Conservation (phyloP, 164 flowering plant genomes). For the Tetracentron sinense region DNA sequence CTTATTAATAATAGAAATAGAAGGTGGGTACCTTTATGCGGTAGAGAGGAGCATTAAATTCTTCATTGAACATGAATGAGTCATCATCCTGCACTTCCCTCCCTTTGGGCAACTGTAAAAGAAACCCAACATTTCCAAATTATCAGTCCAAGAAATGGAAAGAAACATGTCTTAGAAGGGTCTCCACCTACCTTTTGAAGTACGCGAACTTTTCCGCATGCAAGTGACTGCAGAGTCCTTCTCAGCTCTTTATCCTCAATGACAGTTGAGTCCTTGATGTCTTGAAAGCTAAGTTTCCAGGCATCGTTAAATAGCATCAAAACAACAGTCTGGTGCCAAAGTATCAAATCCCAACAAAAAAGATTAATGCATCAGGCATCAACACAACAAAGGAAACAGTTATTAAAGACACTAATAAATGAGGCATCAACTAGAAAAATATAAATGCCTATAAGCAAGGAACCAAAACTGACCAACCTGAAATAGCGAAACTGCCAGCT, state of each 20-base stretch:
- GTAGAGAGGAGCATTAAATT: conserved; percentile 77
- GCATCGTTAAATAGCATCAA: conserved; percentile 86
- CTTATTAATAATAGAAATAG: background rate
- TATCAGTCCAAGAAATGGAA: background rate
- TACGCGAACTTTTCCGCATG: conserved; percentile 87
- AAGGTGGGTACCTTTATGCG: conserved; percentile 68
- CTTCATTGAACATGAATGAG: conserved; percentile 73
- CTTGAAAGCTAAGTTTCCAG: conserved; percentile 73
- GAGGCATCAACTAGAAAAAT: background rate
- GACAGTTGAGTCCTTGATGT: conserved; percentile 73
- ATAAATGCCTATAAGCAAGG: background rate
- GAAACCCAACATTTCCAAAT: background rate
- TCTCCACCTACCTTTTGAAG: conserved; percentile 63
- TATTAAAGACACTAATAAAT: background rate
- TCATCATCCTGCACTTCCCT: conserved; percentile 84
- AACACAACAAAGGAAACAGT: background rate
- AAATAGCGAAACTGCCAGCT: conserved; percentile 87
- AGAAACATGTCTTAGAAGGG: background rate
- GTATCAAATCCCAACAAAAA: background rate
- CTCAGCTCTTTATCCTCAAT: conserved; percentile 91
- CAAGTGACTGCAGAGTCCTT: conserved; percentile 87
- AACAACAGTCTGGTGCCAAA: conserved; percentile 60
- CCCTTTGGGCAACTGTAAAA: conserved; percentile 71
- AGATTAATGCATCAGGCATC: background rate
- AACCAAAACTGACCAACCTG: conserved; percentile 50